Conservation (phyloP, 2,329 filamentous ascomycete species). For the Trichoderma sp. region DNA sequence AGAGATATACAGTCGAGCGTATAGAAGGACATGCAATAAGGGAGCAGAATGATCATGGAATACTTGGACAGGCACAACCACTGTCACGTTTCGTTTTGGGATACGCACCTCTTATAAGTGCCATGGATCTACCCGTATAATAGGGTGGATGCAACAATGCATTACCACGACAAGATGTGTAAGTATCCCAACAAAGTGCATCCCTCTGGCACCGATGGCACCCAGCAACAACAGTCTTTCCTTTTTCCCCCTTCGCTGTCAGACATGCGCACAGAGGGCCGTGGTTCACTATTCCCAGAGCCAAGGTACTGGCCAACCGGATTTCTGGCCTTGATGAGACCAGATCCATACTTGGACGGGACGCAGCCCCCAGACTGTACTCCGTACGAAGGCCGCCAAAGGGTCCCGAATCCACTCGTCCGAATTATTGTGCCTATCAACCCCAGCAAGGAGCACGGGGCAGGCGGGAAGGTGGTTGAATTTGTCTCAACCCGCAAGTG, state of each 20-base stretch:
- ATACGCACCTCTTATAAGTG: background rate
- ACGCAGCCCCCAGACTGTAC: background rate
- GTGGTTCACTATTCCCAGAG: conserved; percentile 2
- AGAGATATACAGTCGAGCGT: background rate
- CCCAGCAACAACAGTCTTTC: conserved; percentile 14
- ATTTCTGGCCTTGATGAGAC: background rate
- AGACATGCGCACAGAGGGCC: conserved; percentile 19
- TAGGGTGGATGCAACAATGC: background rate
- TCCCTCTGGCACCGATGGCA: background rate
- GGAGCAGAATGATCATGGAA: background rate
- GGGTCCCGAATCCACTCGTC: background rate
- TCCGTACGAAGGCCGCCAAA: background rate
- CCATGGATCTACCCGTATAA: background rate
- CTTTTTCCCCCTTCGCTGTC: conserved; percentile 19
- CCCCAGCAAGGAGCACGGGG: background rate
- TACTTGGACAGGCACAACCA: background rate
- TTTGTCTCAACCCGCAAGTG: background rate
- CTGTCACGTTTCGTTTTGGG: background rate
- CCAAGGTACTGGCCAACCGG: conserved; percentile 7
- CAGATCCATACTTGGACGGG: conserved; percentile 5
- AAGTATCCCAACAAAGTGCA: background rate
- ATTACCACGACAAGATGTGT: background rate
- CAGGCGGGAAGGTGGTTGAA: background rate
- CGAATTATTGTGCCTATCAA: background rate
- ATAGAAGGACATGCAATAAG: background rate